These are phyloP conservation scores for Phylloboletellus chloephorus DNA, from an alignment of 1,284 basidiomycete genomes.

Conservation along the genomic window DNA sequence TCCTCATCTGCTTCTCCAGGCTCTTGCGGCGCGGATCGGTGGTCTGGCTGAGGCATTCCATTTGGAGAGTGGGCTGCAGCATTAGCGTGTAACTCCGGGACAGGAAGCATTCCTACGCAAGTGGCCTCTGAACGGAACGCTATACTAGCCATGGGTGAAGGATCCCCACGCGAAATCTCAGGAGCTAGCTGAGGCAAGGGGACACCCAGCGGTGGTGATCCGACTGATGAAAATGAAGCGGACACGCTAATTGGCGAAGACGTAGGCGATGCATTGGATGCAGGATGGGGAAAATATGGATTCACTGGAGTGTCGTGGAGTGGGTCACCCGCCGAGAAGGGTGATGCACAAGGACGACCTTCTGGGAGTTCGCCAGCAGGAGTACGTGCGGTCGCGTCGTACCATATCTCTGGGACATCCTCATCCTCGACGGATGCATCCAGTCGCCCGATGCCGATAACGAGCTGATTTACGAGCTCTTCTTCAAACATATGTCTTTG, in stretches of 20 bases:
- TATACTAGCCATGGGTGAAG: slow-evolving; percentile 10
- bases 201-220: slow-evolving; percentile 11
- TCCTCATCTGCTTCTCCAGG: slow-evolving; percentile 25
- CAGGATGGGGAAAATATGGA: slow-evolving; percentile 32
- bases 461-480: slow-evolving; percentile 79
- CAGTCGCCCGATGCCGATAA: slow-evolving; percentile 82
- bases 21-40: slow-evolving; percentile 16
- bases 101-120: slow-evolving; percentile 10
- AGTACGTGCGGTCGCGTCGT: slow-evolving; percentile 30
- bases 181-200: slow-evolving; percentile 20
- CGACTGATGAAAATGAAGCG: slow-evolving; percentile 10
- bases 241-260: no score
- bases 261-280: slow-evolving; percentile 19
- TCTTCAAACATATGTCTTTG: slow-evolving; percentile 66
- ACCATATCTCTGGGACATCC: slow-evolving; percentile 27
- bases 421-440: slow-evolving; percentile 46
- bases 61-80: slow-evolving; percentile 9
- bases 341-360: slow-evolving; percentile 14
- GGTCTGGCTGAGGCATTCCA: slow-evolving; percentile 17
- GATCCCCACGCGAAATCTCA: slow-evolving; percentile 17
- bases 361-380: slow-evolving; percentile 29
- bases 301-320: slow-evolving; percentile 24
- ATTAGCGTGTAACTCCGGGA: slow-evolving; percentile 9
- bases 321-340: slow-evolving; percentile 10
- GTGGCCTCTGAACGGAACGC: slow-evolving; percentile 19